These are phyloP conservation scores for Dipodascus albidus DNA, from an alignment of 805 yeast species.

Conservation along the genomic window DNA sequence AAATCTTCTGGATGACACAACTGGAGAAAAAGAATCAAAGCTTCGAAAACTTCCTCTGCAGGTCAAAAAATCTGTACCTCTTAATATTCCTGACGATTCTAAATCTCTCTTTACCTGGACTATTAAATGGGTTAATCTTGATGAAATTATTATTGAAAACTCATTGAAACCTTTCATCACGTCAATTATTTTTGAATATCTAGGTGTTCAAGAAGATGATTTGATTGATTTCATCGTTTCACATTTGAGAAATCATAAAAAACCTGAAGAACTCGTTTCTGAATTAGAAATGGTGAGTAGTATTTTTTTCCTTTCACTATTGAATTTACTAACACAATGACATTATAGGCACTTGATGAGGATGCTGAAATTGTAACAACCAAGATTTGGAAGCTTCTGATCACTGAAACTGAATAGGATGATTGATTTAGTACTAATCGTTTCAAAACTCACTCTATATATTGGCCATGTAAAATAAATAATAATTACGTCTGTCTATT, in stretches of 20 bases:
- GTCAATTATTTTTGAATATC: slow-evolving; percentile 18
- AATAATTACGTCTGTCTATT: slow-evolving; percentile 3
- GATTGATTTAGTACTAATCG: background rate
- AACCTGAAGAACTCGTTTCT: slow-evolving; percentile 17
- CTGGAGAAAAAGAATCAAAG: background rate
- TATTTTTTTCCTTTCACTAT: no score
- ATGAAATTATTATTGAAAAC: slow-evolving; percentile 12
- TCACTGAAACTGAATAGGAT: slow-evolving; percentile 13
- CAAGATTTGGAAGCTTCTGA: slow-evolving; percentile 18
- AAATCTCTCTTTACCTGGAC: slow-evolving; percentile 14
- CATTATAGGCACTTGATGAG: slow-evolving; percentile 32
- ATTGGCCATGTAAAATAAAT: background rate
- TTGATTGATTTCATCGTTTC: slow-evolving; percentile 21
- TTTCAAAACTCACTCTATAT: background rate
- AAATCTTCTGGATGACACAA: background rate
- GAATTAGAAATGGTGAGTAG: slow-evolving; percentile 16
- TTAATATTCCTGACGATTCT: slow-evolving; percentile 11
- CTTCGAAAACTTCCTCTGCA: background rate
- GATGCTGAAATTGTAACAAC: slow-evolving; percentile 26
- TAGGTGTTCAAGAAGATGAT: slow-evolving; percentile 25
- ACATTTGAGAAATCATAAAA: slow-evolving; percentile 16
- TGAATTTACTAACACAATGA: background rate
- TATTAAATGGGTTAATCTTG: slow-evolving; percentile 18
- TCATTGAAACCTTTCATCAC: slow-evolving; percentile 15
- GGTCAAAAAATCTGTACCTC: background rate